Percentiles rank a stretch among this genome's conserved stretches.
phyloP scores from a whole-genome alignment of 2,329 filamentous ascomycete genomes.

The Hypoxylon sp. region DNA sequence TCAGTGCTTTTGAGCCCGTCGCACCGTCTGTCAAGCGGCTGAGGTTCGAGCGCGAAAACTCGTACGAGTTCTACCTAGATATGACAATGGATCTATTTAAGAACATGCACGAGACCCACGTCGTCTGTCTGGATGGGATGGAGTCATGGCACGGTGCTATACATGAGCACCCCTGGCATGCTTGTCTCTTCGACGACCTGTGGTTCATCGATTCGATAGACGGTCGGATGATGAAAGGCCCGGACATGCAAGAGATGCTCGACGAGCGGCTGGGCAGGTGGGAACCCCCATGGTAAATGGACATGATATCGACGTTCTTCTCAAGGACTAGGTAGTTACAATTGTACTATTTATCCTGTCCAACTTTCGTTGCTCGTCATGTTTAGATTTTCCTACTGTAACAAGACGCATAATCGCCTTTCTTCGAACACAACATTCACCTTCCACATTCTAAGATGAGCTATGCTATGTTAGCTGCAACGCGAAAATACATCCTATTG shows the following conservation, averaged over 20 bases:
- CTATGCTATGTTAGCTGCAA: no score
- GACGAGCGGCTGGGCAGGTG: background rate
- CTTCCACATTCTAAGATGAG: no score
- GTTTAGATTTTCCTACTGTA: no score
- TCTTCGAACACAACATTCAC: no score
- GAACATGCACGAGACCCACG: constrained; percentile 32
- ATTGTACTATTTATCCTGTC: constrained; percentile 1
- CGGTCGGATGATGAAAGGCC: constrained; percentile 26
- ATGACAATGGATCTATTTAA: no score
- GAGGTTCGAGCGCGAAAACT: constrained; percentile 29
- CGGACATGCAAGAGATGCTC: constrained; percentile 23
- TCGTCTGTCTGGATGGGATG: constrained; percentile 26
- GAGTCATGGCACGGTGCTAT: constrained; percentile 26
- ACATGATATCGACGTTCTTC: background rate
- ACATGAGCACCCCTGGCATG: constrained; percentile 28
- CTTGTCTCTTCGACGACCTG: constrained; percentile 27
- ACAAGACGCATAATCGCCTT: no score
- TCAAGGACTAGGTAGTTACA: background rate
- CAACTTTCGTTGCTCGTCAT: no score
- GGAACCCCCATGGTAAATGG: background rate
- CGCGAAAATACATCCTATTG: no score
- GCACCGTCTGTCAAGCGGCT: constrained; percentile 29
- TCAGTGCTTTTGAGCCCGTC: constrained; percentile 18
- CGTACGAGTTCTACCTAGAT: constrained; percentile 23
- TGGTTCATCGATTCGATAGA: constrained; percentile 29